Evolutionary conservation across 176 grass and related monocot genomes (phyloP).

Genomic region (Rhynchospora breviuscula): DNA sequence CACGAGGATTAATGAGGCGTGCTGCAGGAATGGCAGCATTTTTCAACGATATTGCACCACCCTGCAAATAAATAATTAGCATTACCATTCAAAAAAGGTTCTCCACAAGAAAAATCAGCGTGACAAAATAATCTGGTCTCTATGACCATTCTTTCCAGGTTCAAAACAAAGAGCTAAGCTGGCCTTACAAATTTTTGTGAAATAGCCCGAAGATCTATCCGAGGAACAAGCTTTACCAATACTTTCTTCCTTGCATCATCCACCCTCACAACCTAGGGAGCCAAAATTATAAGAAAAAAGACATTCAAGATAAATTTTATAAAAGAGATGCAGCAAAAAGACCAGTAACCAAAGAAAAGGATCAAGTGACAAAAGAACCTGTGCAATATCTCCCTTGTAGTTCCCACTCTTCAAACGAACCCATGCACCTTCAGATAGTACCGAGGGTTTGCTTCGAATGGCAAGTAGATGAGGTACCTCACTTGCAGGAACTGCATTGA

Average conservation of each 20-base stretch:
- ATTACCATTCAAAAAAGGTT: neutral
- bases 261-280: slow-evolving; percentile 56
- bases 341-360: neutral
- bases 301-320: slow-evolving; percentile 28
- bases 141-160: neutral
- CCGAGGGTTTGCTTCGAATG: slow-evolving; percentile 54
- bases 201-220: slow-evolving; percentile 89
- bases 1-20: slow-evolving; percentile 74
- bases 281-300: slow-evolving; percentile 2
- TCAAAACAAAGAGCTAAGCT: neutral
- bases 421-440: slow-evolving; percentile 73
- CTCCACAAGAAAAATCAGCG: neutral
- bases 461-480: slow-evolving; percentile 83
- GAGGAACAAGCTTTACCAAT: slow-evolving; percentile 82
- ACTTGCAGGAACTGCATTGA: slow-evolving; percentile 56
- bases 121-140: neutral
- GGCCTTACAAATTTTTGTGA: slow-evolving; percentile 72
- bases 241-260: slow-evolving; percentile 69
- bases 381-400: slow-evolving; percentile 94
- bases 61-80: slow-evolving; percentile 33
- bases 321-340: slow-evolving; percentile 21
- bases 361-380: slow-evolving; percentile 35
- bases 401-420: slow-evolving; percentile 86
- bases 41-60: slow-evolving; percentile 84
- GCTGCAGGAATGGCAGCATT: slow-evolving; percentile 60